phyloP scores from a whole-genome alignment of 257 asterid species.

The Paulownia fortunei region DNA sequence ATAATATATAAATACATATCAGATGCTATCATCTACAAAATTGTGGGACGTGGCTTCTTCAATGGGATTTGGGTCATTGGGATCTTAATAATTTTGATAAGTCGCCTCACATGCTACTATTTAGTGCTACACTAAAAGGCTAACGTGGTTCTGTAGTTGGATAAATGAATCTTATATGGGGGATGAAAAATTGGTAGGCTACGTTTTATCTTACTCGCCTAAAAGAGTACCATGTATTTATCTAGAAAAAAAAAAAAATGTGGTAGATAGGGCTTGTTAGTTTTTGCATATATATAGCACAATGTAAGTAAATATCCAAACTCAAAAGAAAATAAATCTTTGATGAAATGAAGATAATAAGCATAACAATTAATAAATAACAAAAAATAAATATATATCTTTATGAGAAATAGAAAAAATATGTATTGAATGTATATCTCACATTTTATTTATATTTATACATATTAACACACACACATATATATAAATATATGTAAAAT shows the following conservation, averaged over 20 bases:
- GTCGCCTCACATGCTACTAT: conserved; percentile 2
- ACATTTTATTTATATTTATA: too few species aligned
- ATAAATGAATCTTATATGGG: neutral
- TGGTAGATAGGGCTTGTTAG: neutral
- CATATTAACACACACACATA: too few species aligned
- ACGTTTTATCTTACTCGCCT: neutral
- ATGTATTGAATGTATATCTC: too few species aligned
- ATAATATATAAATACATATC: too few species aligned
- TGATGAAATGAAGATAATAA: neutral
- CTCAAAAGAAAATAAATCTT: neutral
- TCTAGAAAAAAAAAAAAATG: too few species aligned
- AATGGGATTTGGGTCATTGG: neutral
- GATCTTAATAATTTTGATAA: neutral
- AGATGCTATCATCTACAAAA: too few species aligned
- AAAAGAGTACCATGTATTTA: neutral
- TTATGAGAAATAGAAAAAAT: neutral
- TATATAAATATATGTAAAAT: too few species aligned
- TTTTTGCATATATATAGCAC: neutral
- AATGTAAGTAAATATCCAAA: neutral
- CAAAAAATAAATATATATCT: too few species aligned
- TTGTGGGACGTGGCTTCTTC: conserved; percentile 15
- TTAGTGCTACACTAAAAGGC: neutral
- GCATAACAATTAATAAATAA: too few species aligned
- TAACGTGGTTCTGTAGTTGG: conserved; percentile 14
- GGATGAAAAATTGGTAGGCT: neutral